A percentile compares a stretch with the other conserved stretches of the same genome.
These are phyloP conservation scores for Acer campestre DNA, from an alignment of 345 rosid genomes.

Conservation along the genomic window DNA sequence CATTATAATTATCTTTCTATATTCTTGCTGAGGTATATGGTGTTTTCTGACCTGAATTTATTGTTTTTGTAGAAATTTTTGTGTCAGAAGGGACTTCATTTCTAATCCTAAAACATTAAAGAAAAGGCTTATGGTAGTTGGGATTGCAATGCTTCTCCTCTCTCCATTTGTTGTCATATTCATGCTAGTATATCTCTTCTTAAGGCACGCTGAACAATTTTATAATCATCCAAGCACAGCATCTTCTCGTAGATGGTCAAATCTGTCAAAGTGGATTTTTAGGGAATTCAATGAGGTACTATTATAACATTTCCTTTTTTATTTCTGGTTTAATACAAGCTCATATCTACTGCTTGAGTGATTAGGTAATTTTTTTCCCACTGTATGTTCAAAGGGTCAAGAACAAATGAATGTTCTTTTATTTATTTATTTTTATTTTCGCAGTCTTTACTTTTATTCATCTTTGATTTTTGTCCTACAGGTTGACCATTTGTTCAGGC, in stretches of 20 bases:
- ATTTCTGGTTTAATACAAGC: not conserved
- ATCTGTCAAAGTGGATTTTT: conserved; percentile 92
- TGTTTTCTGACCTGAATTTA: conserved; percentile 36
- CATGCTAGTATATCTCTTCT: conserved; percentile 91
- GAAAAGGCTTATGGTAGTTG: conserved; percentile 88
- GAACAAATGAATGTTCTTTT: not conserved
- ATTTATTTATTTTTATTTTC: not conserved
- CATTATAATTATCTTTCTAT: conserved; percentile 15
- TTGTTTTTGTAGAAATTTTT: conserved; percentile 76
- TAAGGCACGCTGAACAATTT: conserved; percentile 97
- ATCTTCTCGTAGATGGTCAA: conserved; percentile 97
- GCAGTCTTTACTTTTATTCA: conserved; percentile 9
- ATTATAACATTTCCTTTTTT: not conserved
- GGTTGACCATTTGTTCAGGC: conserved; percentile 99
- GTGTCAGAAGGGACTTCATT: conserved; percentile 84
- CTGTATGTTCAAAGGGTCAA: not conserved
- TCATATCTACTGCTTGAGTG: conserved; percentile 6
- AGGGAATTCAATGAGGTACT: conserved; percentile 97
- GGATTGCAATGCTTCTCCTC: conserved; percentile 83
- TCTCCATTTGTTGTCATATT: conserved; percentile 97
- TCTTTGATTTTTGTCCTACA: conserved; percentile 32
- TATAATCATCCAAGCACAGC: conserved; percentile 98
- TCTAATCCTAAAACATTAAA: conserved; percentile 74
- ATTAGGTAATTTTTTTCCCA: not conserved
- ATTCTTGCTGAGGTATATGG: conserved; percentile 1